phyloP scores from a whole-genome alignment of 2,329 filamentous ascomycete genomes.

The Alternaria arborescens region DNA sequence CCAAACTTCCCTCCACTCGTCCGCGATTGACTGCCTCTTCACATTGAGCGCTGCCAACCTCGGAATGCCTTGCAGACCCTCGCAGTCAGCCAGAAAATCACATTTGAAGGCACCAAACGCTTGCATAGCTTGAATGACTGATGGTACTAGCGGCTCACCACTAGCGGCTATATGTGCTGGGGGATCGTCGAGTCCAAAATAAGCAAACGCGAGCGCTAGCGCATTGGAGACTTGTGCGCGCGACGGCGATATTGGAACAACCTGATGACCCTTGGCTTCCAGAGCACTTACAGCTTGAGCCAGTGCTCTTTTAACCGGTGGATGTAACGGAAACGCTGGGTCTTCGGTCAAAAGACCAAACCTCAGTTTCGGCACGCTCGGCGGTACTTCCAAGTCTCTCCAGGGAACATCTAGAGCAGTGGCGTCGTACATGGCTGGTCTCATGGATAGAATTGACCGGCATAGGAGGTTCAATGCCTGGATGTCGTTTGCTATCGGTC shows the following conservation, averaged over 20 bases:
- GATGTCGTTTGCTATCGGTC: constrained; percentile 13
- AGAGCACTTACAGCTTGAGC: neutral
- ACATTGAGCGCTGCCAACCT: constrained; percentile 7
- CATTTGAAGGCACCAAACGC: neutral
- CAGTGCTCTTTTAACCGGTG: constrained; percentile 14
- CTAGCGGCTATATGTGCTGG: neutral
- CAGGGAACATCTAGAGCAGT: constrained; percentile 12
- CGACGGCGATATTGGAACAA: neutral
- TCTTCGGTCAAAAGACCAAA: constrained; percentile 14
- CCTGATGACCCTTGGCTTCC: constrained; percentile 10
- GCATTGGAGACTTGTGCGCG: constrained; percentile 7
- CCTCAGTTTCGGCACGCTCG: constrained; percentile 1
- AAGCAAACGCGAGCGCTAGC: constrained; percentile 4
- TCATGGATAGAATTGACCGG: constrained; percentile 4
- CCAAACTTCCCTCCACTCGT: constrained; percentile 9
- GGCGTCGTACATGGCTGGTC: constrained; percentile 10
- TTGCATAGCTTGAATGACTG: constrained; percentile 2
- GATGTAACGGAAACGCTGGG: constrained; percentile 9
- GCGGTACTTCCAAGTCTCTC: neutral
- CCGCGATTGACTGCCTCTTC: constrained; percentile 7
- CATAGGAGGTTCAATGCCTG: neutral
- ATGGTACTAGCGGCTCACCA: constrained; percentile 5
- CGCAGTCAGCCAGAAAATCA: constrained; percentile 2
- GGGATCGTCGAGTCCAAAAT: constrained; percentile 5
- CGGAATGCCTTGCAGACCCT: neutral